Conservation (phyloP, 2,329 filamentous ascomycete genomes). For the Aureobasidium uvarum region DNA sequence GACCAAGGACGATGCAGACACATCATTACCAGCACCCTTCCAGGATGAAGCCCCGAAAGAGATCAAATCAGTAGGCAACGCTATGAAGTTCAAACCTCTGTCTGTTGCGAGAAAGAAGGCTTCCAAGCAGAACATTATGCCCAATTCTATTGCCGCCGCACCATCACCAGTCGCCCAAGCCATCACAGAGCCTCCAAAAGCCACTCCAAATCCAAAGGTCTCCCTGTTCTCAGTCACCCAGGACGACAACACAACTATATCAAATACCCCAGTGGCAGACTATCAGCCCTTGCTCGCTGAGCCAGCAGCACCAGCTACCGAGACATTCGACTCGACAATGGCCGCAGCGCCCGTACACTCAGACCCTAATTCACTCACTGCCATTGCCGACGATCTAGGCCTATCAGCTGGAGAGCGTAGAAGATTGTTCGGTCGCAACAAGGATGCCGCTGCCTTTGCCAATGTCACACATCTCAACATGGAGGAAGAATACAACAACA, state of each 20-base stretch:
- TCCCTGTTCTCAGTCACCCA: slow-evolving; percentile 67
- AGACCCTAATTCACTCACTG: slow-evolving; percentile 58
- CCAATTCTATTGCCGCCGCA: slow-evolving; percentile 31
- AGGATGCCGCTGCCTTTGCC: slow-evolving; percentile 42
- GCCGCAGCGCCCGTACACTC: slow-evolving; percentile 24
- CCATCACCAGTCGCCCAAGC: slow-evolving; percentile 31
- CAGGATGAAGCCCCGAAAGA: slow-evolving; percentile 53
- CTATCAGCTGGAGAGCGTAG: slow-evolving; percentile 73
- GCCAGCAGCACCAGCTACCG: background rate
- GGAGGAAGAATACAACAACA: slow-evolving; percentile 79
- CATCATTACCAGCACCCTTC: slow-evolving; percentile 46
- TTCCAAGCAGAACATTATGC: slow-evolving; percentile 60
- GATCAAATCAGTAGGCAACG: slow-evolving; percentile 70
- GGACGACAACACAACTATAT: slow-evolving; percentile 35
- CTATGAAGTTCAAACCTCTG: slow-evolving; percentile 84
- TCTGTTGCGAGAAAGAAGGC: slow-evolving; percentile 74
- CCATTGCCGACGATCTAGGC: slow-evolving; percentile 73
- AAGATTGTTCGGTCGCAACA: slow-evolving; percentile 75
- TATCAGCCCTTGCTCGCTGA: slow-evolving; percentile 43
- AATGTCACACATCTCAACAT: slow-evolving; percentile 85
- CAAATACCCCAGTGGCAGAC: slow-evolving; percentile 29
- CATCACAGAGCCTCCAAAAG: slow-evolving; percentile 16
- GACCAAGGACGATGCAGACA: slow-evolving; percentile 35
- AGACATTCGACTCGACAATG: background rate
- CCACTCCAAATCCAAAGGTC: slow-evolving; percentile 56